Percentiles rank a stretch among this genome's conserved stretches.
Evolutionary conservation across 2,329 filamentous ascomycete species (phyloP).

Genomic region (Monilinia aucupariae): DNA sequence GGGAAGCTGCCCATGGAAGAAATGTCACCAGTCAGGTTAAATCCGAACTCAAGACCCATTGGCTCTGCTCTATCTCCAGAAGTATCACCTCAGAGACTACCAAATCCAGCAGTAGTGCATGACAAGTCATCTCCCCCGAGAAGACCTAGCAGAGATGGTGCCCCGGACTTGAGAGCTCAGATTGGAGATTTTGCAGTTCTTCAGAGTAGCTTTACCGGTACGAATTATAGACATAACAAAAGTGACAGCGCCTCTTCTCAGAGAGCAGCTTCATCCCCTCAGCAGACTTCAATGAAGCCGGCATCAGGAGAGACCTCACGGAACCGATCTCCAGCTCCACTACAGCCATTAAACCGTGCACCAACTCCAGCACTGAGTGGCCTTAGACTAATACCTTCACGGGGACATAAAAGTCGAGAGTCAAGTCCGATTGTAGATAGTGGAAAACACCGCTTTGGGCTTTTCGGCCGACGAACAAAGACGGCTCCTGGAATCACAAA

Average conservation of each 20-base stretch:
- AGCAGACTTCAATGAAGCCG: conserved; percentile 33
- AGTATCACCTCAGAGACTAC: neutral
- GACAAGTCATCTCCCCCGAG: conserved; percentile 39
- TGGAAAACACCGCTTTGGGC: conserved; percentile 62
- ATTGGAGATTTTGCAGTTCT: conserved; percentile 50
- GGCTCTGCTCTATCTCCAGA: neutral
- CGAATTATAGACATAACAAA: conserved; percentile 26
- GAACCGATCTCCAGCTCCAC: conserved; percentile 34
- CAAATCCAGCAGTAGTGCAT: neutral
- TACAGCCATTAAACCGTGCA: conserved; percentile 32
- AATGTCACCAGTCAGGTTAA: conserved; percentile 39
- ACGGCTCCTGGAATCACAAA: conserved; percentile 46
- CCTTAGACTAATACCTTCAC: conserved; percentile 34
- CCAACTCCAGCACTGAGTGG: conserved; percentile 30
- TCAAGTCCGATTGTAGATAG: conserved; percentile 54
- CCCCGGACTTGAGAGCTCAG: conserved; percentile 55
- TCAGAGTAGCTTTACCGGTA: conserved; percentile 50
- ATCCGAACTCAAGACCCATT: conserved; percentile 23
- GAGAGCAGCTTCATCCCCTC: conserved; percentile 25
- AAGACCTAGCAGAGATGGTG: conserved; percentile 64
- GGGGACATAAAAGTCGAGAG: conserved; percentile 38
- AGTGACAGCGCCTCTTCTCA: conserved; percentile 27
- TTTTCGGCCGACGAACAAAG: conserved; percentile 72
- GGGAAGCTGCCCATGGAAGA: conserved; percentile 37
- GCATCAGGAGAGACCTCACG: conserved; percentile 35